These are phyloP conservation scores for Capsicum baccatum DNA, from an alignment of 257 asterid species.

Conservation along the genomic window DNA sequence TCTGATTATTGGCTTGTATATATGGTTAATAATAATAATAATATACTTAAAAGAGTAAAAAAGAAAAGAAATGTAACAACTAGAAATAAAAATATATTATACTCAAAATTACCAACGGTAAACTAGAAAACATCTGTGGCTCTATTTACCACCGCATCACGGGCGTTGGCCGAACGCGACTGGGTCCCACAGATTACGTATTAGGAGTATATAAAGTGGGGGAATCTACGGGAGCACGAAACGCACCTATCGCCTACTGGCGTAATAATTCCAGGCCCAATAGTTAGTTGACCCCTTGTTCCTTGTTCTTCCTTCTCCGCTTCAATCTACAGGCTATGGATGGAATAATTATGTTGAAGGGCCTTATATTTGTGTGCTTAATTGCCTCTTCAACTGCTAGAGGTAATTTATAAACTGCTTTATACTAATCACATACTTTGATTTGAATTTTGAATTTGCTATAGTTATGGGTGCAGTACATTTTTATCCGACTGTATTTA, in stretches of 20 bases:
- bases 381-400: constrained; percentile 42
- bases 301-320: background rate
- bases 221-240: background rate
- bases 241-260: background rate
- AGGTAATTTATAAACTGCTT: constrained; percentile 37
- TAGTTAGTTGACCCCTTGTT: background rate
- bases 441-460: background rate
- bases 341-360: constrained; percentile 35
- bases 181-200: no score
- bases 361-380: constrained; percentile 34
- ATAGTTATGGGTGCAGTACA: background rate
- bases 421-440: background rate
- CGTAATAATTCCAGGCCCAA: background rate
- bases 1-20: no score
- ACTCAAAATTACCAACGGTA: no score
- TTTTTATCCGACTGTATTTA: background rate
- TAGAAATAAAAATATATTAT: no score
- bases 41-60: no score
- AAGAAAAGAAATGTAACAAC: no score
- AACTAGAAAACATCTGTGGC: no score
- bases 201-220: background rate
- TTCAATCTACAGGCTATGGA: constrained; percentile 37
- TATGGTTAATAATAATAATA: no score
- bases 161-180: no score
- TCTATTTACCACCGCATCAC: no score